A percentile compares a stretch with the other conserved stretches of the same genome.
Conservation (phyloP, 495 filamentous ascomycete genomes). For the Neurospora tetraspora region DNA sequence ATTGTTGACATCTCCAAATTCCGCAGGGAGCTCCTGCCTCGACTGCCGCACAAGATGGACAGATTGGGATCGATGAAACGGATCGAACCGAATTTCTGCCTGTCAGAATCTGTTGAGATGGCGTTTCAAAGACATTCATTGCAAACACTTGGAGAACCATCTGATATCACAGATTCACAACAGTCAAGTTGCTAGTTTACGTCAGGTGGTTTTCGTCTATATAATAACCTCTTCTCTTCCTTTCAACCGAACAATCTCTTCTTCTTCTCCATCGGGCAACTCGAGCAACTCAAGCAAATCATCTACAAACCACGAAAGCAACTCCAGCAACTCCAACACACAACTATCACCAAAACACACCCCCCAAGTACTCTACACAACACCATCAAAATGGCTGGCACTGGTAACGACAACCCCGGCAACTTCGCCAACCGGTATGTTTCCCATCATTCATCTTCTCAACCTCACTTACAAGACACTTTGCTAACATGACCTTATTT, state of each 20-base stretch:
- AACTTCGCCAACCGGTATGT: slow-evolving; percentile 52
- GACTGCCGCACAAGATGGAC: background rate
- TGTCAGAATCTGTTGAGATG: background rate
- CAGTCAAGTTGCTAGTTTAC: background rate
- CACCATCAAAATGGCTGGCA: background rate
- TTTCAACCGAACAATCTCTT: background rate
- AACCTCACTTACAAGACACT: background rate
- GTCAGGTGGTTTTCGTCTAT: background rate
- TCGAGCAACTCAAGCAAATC: background rate
- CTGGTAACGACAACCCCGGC: slow-evolving; percentile 42
- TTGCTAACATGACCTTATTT: background rate
- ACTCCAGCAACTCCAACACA: background rate
- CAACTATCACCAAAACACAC: background rate
- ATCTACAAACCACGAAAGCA: background rate
- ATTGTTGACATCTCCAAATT: background rate
- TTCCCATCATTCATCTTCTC: background rate
- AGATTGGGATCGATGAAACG: background rate
- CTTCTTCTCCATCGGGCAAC: background rate
- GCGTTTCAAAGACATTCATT: background rate
- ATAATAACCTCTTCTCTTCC: background rate
- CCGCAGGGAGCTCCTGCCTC: background rate
- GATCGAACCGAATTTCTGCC: background rate
- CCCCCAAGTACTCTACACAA: background rate
- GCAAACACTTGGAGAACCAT: background rate
- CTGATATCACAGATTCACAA: background rate